phyloP scores from a whole-genome alignment of 2,329 filamentous ascomycete species.

The Neonectria coccinea region DNA sequence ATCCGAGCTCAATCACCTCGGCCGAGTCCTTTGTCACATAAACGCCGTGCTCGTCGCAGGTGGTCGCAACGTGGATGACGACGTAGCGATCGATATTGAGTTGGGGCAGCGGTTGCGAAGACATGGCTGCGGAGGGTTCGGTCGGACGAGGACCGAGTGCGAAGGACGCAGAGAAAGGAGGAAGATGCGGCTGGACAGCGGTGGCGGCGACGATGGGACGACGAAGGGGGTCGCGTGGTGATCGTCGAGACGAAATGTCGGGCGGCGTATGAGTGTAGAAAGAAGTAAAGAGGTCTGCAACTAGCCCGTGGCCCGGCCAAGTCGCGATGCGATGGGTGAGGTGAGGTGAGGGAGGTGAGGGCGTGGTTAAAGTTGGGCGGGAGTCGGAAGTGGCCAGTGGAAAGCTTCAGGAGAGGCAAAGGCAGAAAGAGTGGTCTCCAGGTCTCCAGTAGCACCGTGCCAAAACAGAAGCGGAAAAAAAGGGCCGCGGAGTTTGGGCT shows the following conservation, averaged over 20 bases:
- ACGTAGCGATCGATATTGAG: slow-evolving; percentile 94
- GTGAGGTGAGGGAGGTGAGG: slow-evolving; percentile 38
- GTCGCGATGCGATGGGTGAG: slow-evolving; percentile 44
- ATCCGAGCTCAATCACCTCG: slow-evolving; percentile 98
- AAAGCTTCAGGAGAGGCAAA: slow-evolving; percentile 47
- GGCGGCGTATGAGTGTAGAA: slow-evolving; percentile 26
- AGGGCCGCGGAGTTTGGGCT: slow-evolving; percentile 13
- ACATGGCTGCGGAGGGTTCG: slow-evolving; percentile 50
- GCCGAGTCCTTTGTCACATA: slow-evolving; percentile 99
- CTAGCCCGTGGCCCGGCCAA: slow-evolving; percentile 54
- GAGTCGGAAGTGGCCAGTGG: slow-evolving; percentile 34
- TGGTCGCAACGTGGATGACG: slow-evolving; percentile 98
- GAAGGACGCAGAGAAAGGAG: slow-evolving; percentile 36
- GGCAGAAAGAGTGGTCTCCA: slow-evolving; percentile 6
- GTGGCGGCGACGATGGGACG: slow-evolving; percentile 32
- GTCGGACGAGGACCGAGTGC: slow-evolving; percentile 39
- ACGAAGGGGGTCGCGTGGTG: slow-evolving; percentile 26
- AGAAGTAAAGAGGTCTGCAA: slow-evolving; percentile 44
- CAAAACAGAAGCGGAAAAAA: slow-evolving; percentile 26
- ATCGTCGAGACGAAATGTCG: slow-evolving; percentile 38
- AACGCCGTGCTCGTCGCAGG: slow-evolving; percentile 98
- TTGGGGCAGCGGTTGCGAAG: slow-evolving; percentile 60
- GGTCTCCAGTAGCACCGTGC: slow-evolving; percentile 35
- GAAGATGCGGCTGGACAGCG: slow-evolving; percentile 38
- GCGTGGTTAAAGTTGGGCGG: slow-evolving; percentile 39